Evolutionary conservation across 768 basidiomycete genomes (phyloP).

Genomic region (Lanmaoa rubissima): DNA sequence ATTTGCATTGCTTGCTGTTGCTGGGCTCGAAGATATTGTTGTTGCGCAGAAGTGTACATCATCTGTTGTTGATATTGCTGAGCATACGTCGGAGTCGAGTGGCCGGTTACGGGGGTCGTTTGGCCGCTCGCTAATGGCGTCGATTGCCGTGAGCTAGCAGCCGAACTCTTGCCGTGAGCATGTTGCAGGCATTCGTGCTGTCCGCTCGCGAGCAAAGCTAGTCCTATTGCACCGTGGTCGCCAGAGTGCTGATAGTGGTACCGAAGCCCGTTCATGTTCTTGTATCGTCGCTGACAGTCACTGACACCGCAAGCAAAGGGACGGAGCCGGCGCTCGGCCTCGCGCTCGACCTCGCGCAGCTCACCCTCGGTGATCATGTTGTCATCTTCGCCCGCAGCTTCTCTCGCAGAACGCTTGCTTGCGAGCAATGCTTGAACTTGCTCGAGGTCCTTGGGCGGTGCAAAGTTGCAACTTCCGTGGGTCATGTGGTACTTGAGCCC

Average conservation of each 20-base stretch:
- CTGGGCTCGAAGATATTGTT: slow-evolving; percentile 37
- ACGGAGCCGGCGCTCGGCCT: slow-evolving; percentile 77
- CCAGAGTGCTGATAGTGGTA: slow-evolving; percentile 98
- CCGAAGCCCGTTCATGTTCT: slow-evolving; percentile 97
- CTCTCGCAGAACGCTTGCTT: slow-evolving; percentile 39
- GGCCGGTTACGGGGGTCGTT: slow-evolving; percentile 30
- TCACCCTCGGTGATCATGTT: slow-evolving; percentile 55
- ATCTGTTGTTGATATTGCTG: slow-evolving; percentile 39
- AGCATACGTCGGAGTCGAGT: slow-evolving; percentile 32
- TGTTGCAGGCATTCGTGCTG: slow-evolving; percentile 55
- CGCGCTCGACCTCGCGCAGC: slow-evolving; percentile 70
- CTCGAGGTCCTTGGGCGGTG: slow-evolving; percentile 82
- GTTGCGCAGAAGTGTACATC: slow-evolving; percentile 36
- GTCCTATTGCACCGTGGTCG: slow-evolving; percentile 88
- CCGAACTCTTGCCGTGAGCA: slow-evolving; percentile 29
- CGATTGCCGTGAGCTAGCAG: slow-evolving; percentile 33
- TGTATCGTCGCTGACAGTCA: slow-evolving; percentile 84
- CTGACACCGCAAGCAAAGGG: slow-evolving; percentile 91
- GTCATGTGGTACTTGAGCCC: slow-evolving; percentile 94
- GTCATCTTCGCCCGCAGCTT: slow-evolving; percentile 43
- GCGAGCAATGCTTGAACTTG: slow-evolving; percentile 72
- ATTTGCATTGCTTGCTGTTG: slow-evolving; percentile 34
- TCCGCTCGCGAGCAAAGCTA: slow-evolving; percentile 78
- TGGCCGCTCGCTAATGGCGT: slow-evolving; percentile 33
- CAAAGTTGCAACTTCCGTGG: slow-evolving; percentile 91